Evolutionary conservation across 345 rosid genomes (phyloP).

Genomic region (Citrus sinensis): DVS_A1.0 CM039161.1:3457001-3457500

Average conservation of each 20-base stretch:
- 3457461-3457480: not conserved
- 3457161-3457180: slow-evolving; percentile 51
- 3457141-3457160: slow-evolving; percentile 9
- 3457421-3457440: not conserved
- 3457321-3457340: not conserved
- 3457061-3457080: not conserved
- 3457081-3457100: not conserved
- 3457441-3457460: slow-evolving; percentile 2
- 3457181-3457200: slow-evolving; percentile 93
- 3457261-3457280: not conserved
- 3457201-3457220: slow-evolving; percentile 76
- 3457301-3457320: not conserved
- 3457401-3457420: slow-evolving; percentile 48
- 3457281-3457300: not conserved
- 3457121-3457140: not conserved
- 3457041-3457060: not conserved
- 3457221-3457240: slow-evolving; percentile 78
- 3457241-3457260: slow-evolving; percentile 48
- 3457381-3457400: slow-evolving; percentile 78
- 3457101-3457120: not conserved
- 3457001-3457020: slow-evolving; percentile 99
- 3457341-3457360: slow-evolving; percentile 73
- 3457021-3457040: slow-evolving; percentile 51
- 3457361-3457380: slow-evolving; percentile 86
- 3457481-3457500: not conserved